phyloP scores from a whole-genome alignment of 1,139 yeast species.

The Zygotorulaspora mrakii region DNA sequence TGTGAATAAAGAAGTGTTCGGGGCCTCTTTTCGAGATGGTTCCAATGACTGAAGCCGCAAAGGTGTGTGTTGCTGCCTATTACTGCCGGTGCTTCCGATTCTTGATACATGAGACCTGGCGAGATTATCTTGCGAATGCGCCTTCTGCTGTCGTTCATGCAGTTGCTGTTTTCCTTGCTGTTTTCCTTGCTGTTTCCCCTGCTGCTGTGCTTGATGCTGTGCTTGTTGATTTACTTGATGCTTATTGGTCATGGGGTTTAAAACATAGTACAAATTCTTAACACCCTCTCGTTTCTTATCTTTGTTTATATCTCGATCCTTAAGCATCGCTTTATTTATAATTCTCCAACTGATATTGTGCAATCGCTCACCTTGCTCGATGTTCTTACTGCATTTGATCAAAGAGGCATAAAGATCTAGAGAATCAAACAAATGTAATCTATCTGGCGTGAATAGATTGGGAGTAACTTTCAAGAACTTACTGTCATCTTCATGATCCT shows the following conservation, averaged over 20 bases:
- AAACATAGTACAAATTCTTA: constrained; percentile 32
- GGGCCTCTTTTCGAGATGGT: not conserved
- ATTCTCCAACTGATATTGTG: constrained; percentile 37
- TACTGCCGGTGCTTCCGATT: constrained; percentile 2
- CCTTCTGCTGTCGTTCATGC: not conserved
- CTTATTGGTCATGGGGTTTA: constrained; percentile 24
- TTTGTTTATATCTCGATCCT: constrained; percentile 29
- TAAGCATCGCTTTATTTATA: constrained; percentile 33
- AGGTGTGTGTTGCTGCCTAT: not conserved
- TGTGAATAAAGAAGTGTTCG: constrained; percentile 7
- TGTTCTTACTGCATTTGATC: constrained; percentile 24
- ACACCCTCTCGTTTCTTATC: constrained; percentile 37
- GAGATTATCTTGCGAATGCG: not conserved
- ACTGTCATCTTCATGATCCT: constrained; percentile 11
- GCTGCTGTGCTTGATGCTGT: constrained; percentile 3
- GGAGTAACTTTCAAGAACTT: constrained; percentile 34
- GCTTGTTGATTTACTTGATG: constrained; percentile 7
- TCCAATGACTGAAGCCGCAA: not conserved
- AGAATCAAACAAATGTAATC: constrained; percentile 32
- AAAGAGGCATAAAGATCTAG: constrained; percentile 31
- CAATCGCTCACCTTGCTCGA: constrained; percentile 36
- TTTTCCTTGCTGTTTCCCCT: constrained; percentile 1
- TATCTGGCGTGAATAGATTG: constrained; percentile 34
- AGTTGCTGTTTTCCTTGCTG: not conserved
- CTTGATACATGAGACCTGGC: not conserved